Conservation (phyloP, 176 grass and related monocot genomes). For the Oryza longistaminata region DNA sequence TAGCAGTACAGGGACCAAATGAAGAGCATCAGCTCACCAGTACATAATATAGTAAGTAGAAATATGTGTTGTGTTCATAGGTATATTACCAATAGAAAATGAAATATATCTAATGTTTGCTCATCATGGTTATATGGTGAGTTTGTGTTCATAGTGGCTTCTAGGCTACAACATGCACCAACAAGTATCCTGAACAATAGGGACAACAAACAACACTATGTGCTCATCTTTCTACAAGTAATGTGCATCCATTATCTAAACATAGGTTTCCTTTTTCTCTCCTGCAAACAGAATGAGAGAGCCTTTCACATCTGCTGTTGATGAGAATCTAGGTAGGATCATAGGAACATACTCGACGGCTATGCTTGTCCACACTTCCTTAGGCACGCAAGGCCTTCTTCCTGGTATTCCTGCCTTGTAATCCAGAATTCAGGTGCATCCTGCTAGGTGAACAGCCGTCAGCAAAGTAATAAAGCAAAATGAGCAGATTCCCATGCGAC, state of each 20-base stretch:
- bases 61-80: neutral
- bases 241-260: neutral
- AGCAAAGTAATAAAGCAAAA: neutral
- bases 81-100: neutral
- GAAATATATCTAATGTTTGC: neutral
- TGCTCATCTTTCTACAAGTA: neutral
- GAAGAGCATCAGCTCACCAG: neutral
- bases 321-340: neutral
- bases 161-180: neutral
- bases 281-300: neutral
- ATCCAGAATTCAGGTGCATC: conserved; percentile 97
- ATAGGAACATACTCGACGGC: neutral
- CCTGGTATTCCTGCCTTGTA: conserved; percentile 81
- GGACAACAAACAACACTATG: conserved; percentile 17
- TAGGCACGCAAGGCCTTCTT: conserved; percentile 79
- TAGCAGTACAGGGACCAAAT: neutral
- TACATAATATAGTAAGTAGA: neutral
- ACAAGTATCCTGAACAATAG: neutral
- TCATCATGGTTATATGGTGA: neutral
- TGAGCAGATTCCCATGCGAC: neutral
- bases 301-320: neutral
- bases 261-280: neutral
- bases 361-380: conserved; percentile 87
- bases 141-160: neutral
- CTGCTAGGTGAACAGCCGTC: conserved; percentile 30